phyloP scores from a whole-genome alignment of 805 yeast species.

The Metschnikowia baotianmanensis region DNA sequence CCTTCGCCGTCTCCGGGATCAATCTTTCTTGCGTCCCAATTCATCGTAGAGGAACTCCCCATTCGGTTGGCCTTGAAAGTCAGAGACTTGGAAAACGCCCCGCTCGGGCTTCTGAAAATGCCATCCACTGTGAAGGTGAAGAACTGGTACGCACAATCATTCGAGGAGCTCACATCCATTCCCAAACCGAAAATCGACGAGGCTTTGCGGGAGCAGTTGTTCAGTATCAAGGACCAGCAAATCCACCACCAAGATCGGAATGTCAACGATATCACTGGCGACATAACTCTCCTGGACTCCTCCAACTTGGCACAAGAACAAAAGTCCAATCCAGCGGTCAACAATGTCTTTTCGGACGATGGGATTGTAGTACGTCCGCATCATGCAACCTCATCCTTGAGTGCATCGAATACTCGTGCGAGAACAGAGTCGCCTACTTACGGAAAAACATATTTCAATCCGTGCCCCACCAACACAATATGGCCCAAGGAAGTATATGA shows the following conservation, averaged over 20 bases:
- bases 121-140: conserved; percentile 74
- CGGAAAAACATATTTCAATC: conserved; percentile 49
- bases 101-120: conserved; percentile 68
- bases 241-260: conserved; percentile 2
- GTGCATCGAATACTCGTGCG: conserved; percentile 7
- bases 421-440: conserved; percentile 35
- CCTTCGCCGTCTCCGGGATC: conserved; percentile 75
- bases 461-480: conserved; percentile 50
- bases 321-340: conserved; percentile 34
- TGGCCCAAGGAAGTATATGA: conserved; percentile 76
- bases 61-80: conserved; percentile 84
- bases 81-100: conserved; percentile 77
- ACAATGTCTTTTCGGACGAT: conserved; percentile 48
- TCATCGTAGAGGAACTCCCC: conserved; percentile 83
- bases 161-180: conserved; percentile 72
- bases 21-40: conserved; percentile 77
- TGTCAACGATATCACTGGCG: conserved; percentile 9
- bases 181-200: conserved; percentile 53
- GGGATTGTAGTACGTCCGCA: conserved; percentile 42
- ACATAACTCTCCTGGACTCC: conserved; percentile 11
- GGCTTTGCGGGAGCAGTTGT: conserved; percentile 38
- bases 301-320: conserved; percentile 32
- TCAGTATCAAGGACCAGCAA: conserved; percentile 6
- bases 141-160: conserved; percentile 89
- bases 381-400: conserved; percentile 11